Evolutionary conservation across 2,329 filamentous ascomycete species (phyloP), one percentile per base, ranked within the genome.

Genomic region (Cadophora sp.): DNA sequence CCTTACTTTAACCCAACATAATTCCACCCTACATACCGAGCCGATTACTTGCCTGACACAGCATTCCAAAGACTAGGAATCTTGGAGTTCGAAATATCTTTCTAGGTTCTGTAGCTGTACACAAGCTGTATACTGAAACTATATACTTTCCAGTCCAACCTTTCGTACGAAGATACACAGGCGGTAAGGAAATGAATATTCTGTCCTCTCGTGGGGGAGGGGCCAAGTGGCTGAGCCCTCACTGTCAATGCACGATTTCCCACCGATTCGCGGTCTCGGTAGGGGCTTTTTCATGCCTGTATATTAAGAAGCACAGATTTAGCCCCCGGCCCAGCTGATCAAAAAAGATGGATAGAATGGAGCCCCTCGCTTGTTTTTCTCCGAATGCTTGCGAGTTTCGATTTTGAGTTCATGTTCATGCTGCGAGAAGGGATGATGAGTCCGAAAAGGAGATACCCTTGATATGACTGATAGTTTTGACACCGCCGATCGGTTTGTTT

Each of bases 211-310:
- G 13, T 58, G 16, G 41, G 41, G 58, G 41, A 60, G 58, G 58
- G 58, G 53, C 39, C 13, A 20, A 33, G 39, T 45, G 58, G 58
- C 41, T 60, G 22, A 47, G 58, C 9, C 5, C 3, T 47, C 41
- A 20, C 48, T 48, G 58, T 60, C 58, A 60, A 60, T 60, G 58
- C 58, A 60, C 58, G 58, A 60, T 55, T 30, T 55, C 13, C 13
- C 50, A 16, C 22, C 50, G 50, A 16, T 60, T 48, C 41, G 39
- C 22, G 24, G 43, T 43, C 33, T 41, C 36, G 55, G 55, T 58
- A 58, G 36, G 55, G 55, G 33, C 33, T 58, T 41, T 41, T 58
- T 58, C n/a, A 58, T 58, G 36, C 55, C 36, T 60, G 58, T n/a
- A 60, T 47, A 60, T 60, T 48, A 60, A 60, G 14, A 39, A 60